Evolutionary conservation across 148 eudicot species (phyloP).

Genomic region (Rhododendron kiyosumense): DNA sequence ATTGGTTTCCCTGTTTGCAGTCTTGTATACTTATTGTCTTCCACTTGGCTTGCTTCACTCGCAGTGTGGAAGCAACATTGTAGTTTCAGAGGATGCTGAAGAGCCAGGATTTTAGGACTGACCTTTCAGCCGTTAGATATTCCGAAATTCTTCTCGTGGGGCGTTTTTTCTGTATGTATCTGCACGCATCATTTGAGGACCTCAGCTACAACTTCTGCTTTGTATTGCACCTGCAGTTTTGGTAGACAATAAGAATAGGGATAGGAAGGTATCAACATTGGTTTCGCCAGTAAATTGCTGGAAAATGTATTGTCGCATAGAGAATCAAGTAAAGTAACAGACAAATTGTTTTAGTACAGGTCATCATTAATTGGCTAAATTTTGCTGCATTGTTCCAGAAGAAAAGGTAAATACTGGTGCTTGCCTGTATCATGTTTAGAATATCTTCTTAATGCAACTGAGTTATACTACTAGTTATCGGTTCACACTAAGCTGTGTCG

Average conservation of each 20-base stretch:
- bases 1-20: constrained; percentile 7
- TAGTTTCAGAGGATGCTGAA: neutral
- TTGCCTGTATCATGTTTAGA: neutral
- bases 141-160: neutral
- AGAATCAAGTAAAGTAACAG: neutral
- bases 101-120: neutral
- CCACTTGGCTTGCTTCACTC: neutral
- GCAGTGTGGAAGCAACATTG: neutral
- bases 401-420: neutral
- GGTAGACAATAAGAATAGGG: neutral
- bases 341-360: neutral
- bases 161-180: neutral
- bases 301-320: neutral
- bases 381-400: neutral
- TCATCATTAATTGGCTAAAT: neutral
- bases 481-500: neutral
- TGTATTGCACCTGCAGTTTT: neutral
- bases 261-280: neutral
- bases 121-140: neutral
- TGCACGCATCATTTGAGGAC: neutral
- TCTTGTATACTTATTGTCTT: neutral
- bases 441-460: neutral
- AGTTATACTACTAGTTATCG: neutral
- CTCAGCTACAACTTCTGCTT: neutral
- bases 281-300: neutral